A percentile compares a stretch with the other conserved stretches of the same genome.
These are phyloP conservation scores for Sphagnum contortum DNA, from an alignment of 225 moss, liverwort and hornwort genomes.

Conservation along the genomic window DNA sequence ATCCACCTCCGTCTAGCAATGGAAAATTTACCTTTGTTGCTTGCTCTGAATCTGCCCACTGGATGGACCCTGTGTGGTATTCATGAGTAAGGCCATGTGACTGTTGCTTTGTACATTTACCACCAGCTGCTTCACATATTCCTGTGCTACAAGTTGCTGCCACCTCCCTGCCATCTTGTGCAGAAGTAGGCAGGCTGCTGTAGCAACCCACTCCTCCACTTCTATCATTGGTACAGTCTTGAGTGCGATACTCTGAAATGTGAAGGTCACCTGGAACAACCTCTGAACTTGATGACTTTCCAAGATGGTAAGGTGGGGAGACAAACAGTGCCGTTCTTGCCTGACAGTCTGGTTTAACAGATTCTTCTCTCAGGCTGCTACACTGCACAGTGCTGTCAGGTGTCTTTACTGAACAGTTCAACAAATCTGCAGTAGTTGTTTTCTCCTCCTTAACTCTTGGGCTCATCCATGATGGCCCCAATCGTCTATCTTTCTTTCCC, in stretches of 20 bases:
- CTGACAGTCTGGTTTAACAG: constrained; percentile 26
- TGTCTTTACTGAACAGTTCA: no score
- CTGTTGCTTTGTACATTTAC: constrained; percentile 59
- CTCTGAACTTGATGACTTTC: constrained; percentile 30
- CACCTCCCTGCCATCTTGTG: constrained; percentile 45
- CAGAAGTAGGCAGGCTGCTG: constrained; percentile 12
- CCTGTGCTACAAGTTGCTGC: constrained; percentile 21
- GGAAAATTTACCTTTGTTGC: no score
- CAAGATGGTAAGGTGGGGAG: constrained; percentile 60
- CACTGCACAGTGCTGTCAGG: no score
- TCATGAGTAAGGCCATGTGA: constrained; percentile 24
- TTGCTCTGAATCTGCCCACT: no score
- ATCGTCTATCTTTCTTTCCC: no score
- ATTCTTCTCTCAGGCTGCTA: no score
- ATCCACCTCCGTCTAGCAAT: no score
- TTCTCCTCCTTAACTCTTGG: no score
- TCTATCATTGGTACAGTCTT: constrained; percentile 26
- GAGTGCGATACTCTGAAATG: constrained; percentile 11
- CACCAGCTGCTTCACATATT: constrained; percentile 12
- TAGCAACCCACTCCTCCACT: constrained; percentile 8
- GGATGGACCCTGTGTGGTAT: no score
- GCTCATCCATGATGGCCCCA: no score
- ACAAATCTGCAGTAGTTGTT: no score
- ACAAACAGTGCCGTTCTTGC: constrained; percentile 64
- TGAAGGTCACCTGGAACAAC: constrained; percentile 15